Conservation (phyloP, 2,329 filamentous ascomycete species). For the Ceratocystis colombiana region DNA sequence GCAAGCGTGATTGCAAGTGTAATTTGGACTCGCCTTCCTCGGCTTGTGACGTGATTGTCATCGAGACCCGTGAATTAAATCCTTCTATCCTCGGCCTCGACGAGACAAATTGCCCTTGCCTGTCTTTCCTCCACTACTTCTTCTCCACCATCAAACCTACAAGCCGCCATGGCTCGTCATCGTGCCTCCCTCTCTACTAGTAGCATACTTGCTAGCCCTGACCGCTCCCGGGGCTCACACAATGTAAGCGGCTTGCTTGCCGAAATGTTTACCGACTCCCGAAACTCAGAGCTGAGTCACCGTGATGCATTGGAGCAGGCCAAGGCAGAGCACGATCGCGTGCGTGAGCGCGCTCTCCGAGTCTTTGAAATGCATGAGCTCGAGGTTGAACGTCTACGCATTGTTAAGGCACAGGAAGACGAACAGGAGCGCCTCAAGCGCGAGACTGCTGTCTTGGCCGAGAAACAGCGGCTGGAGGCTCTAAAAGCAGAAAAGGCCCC, state of each 20-base stretch:
- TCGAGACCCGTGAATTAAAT: not conserved
- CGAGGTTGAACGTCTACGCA: slow-evolving; percentile 37
- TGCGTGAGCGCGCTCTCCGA: slow-evolving; percentile 44
- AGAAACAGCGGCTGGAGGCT: slow-evolving; percentile 41
- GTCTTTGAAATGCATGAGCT: slow-evolving; percentile 41
- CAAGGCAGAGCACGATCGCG: slow-evolving; percentile 54
- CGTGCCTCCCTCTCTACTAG: slow-evolving; percentile 20
- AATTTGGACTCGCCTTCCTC: not conserved
- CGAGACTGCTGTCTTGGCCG: slow-evolving; percentile 39
- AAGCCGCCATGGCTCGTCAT: slow-evolving; percentile 19
- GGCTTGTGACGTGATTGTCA: not conserved
- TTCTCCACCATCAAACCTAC: not conserved
- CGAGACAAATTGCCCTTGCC: not conserved
- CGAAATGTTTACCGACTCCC: slow-evolving; percentile 51
- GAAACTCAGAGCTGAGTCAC: slow-evolving; percentile 54
- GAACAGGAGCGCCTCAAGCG: slow-evolving; percentile 40
- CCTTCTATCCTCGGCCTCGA: slow-evolving; percentile 1
- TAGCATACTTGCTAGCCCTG: slow-evolving; percentile 30
- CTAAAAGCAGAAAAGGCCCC: slow-evolving; percentile 40
- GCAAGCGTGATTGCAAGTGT: not conserved
- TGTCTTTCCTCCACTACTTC: not conserved
- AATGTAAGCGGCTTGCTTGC: slow-evolving; percentile 42
- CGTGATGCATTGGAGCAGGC: slow-evolving; percentile 56
- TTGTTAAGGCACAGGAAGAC: slow-evolving; percentile 38
- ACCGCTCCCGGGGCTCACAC: slow-evolving; percentile 34